Evolutionary conservation across 106 monocot genomes (phyloP).

Genomic region (Dioscorea dumetorum): DNA sequence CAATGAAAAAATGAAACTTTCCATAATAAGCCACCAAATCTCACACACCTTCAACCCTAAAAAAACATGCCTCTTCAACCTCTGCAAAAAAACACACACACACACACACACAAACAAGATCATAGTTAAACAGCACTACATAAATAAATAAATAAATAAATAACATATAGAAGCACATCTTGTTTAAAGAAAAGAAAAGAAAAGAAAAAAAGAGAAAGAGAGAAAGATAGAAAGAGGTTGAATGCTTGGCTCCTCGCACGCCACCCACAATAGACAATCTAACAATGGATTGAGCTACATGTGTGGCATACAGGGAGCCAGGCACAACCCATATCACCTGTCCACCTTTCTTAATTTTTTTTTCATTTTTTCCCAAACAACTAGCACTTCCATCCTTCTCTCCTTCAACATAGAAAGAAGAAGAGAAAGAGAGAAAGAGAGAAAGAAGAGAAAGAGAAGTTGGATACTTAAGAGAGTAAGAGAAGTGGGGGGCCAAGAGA

Average conservation of each 20-base stretch:
- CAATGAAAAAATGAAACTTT: background rate
- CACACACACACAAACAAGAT: background rate
- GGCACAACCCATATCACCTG: slow-evolving; percentile 46
- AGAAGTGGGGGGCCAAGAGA: background rate
- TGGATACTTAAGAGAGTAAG: slow-evolving; percentile 1
- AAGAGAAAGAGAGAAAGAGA: slow-evolving; percentile 7
- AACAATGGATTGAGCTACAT: slow-evolving; percentile 25
- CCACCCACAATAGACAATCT: slow-evolving; percentile 58
- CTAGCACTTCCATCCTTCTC: too few species aligned
- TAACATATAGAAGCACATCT: too few species aligned
- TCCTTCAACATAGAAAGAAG: background rate
- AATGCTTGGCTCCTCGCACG: slow-evolving; percentile 89
- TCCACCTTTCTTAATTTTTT: background rate
- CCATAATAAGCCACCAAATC: background rate
- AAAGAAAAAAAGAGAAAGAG: slow-evolving; percentile 14
- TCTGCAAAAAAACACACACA: too few species aligned
- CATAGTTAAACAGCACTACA: background rate
- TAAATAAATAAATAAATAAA: too few species aligned
- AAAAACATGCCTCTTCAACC: background rate
- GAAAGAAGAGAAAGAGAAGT: too few species aligned
- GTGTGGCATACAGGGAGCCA: slow-evolving; percentile 91
- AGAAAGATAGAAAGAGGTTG: slow-evolving; percentile 7
- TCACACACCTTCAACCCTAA: background rate
- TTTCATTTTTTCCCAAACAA: too few species aligned
- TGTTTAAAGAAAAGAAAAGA: background rate